Evolutionary conservation across 495 filamentous ascomycete genomes (phyloP).

Genomic region (Clavariopsis aquatica): DNA sequence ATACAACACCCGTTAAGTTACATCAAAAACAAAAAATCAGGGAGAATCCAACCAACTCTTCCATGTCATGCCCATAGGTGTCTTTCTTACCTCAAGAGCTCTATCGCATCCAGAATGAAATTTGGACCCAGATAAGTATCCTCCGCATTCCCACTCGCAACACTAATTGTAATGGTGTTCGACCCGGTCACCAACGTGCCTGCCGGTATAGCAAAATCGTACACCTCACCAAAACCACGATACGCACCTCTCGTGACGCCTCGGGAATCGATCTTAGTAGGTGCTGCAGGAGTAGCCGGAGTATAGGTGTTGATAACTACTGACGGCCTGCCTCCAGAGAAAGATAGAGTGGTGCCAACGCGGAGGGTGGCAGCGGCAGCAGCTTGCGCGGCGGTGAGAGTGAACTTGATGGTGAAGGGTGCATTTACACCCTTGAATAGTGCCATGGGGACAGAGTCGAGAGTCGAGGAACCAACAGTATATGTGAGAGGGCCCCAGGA

Average conservation of each 20-base stretch:
- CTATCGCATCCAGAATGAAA: conserved; percentile 49
- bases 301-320: conserved; percentile 56
- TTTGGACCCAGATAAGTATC: conserved; percentile 59
- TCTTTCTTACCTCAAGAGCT: conserved; percentile 32
- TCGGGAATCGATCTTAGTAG: conserved; percentile 63
- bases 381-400: conserved; percentile 52
- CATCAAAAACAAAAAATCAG: background rate
- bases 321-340: conserved; percentile 56
- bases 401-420: conserved; percentile 64
- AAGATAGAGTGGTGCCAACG: conserved; percentile 65
- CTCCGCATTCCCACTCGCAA: conserved; percentile 60
- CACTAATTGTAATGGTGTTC: conserved; percentile 65
- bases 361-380: conserved; percentile 57
- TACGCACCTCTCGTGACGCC: conserved; percentile 68
- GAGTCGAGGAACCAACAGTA: conserved; percentile 56
- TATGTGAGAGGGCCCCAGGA: conserved; percentile 61
- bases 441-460: conserved; percentile 64
- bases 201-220: conserved; percentile 57
- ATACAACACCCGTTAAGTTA: background rate
- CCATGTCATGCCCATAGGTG: too few species aligned
- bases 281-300: conserved; percentile 53
- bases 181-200: conserved; percentile 58
- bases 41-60: too few species aligned
- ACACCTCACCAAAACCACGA: conserved; percentile 62
- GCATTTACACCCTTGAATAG: conserved; percentile 63